phyloP scores from a whole-genome alignment of 2,329 filamentous ascomycete genomes.

The Penicillium paneum region DNA sequence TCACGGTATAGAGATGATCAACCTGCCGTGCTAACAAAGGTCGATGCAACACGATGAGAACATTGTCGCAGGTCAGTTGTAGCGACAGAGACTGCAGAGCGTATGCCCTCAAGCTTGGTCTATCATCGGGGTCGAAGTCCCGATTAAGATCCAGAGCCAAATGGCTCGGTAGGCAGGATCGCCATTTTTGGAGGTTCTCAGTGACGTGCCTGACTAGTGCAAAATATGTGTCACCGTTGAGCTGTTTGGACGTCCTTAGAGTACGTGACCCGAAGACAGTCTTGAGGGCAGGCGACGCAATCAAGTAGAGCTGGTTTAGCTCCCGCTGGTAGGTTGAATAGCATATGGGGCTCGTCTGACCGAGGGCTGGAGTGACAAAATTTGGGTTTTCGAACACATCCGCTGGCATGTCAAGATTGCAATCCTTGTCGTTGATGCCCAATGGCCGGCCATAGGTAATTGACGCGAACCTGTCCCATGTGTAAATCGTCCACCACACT shows the following conservation, averaged over 20 bases:
- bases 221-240: constrained; percentile 19
- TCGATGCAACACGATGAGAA: constrained; percentile 45
- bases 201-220: constrained; percentile 19
- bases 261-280: constrained; percentile 26
- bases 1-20: constrained; percentile 24
- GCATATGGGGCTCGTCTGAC: constrained; percentile 10
- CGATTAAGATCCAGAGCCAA: constrained; percentile 17
- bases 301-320: constrained; percentile 24
- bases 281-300: constrained; percentile 24
- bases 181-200: constrained; percentile 20
- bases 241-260: constrained; percentile 14
- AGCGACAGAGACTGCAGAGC: constrained; percentile 42
- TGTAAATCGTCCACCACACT: constrained; percentile 46
- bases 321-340: constrained; percentile 27
- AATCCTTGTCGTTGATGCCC: constrained; percentile 44
- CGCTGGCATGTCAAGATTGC: constrained; percentile 33
- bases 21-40: constrained; percentile 41
- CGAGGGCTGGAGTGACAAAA: constrained; percentile 17
- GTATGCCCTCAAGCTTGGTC: constrained; percentile 14
- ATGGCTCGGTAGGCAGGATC: constrained; percentile 14
- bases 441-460: constrained; percentile 43
- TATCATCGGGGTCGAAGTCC: constrained; percentile 13
- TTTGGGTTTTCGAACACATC: constrained; percentile 33
- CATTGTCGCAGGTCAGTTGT: constrained; percentile 46
- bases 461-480: constrained; percentile 43